phyloP scores from a whole-genome alignment of 768 basidiomycete genomes.

The Boletus reticuloceps region DNA sequence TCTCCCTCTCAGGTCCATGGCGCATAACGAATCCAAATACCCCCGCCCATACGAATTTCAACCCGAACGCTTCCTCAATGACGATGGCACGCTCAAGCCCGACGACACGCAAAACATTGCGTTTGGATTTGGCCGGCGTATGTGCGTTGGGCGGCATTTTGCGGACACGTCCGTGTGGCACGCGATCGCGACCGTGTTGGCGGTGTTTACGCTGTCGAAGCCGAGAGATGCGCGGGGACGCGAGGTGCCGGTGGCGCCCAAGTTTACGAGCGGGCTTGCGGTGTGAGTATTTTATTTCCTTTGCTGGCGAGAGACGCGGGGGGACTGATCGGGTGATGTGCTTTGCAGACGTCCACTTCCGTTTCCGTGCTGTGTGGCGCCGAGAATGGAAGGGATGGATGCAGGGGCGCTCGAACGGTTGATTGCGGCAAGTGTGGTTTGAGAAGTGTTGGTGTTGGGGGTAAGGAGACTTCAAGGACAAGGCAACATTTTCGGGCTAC shows the following conservation, averaged over 20 bases:
- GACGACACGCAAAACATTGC: slow-evolving; percentile 11
- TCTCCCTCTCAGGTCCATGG: slow-evolving; percentile 10
- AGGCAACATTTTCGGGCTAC: too few species aligned
- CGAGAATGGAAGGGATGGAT: slow-evolving; percentile 6
- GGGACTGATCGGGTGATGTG: background rate
- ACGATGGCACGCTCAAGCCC: slow-evolving; percentile 10
- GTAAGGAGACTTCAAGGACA: background rate
- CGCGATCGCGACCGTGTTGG: slow-evolving; percentile 12
- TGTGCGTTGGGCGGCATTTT: slow-evolving; percentile 24
- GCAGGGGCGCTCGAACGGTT: background rate
- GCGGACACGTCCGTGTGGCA: slow-evolving; percentile 19
- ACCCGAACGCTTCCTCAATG: slow-evolving; percentile 40
- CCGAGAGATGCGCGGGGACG: slow-evolving; percentile 4
- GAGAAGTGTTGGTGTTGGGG: too few species aligned
- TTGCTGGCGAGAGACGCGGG: background rate
- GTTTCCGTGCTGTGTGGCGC: slow-evolving; percentile 9
- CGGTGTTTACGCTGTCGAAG: slow-evolving; percentile 9
- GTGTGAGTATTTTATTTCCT: background rate
- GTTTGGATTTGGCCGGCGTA: slow-evolving; percentile 27
- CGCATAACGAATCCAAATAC: slow-evolving; percentile 29
- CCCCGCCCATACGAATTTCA: slow-evolving; percentile 34
- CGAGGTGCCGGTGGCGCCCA: slow-evolving; percentile 14
- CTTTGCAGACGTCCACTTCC: slow-evolving; percentile 5
- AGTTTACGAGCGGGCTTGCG: slow-evolving; percentile 11
- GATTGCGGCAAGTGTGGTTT: background rate